Percentiles rank a stretch among this genome's conserved stretches.
These are phyloP conservation scores for Coniosporium apollinis DNA, from an alignment of 495 filamentous ascomycete genomes.

Conservation along the genomic window DNA sequence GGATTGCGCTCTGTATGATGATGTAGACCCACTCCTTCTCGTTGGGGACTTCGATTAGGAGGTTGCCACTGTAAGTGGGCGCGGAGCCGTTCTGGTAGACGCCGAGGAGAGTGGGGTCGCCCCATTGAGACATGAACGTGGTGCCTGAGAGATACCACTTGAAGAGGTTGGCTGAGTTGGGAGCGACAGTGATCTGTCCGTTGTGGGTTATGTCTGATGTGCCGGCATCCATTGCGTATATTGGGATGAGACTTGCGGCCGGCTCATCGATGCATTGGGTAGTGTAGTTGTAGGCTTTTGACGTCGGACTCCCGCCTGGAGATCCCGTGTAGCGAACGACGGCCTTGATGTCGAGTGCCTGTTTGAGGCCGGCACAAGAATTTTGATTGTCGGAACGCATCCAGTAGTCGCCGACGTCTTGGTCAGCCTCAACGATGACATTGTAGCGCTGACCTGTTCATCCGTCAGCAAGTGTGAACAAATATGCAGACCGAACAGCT, in stretches of 20 bases:
- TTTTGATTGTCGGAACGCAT: conserved; percentile 22
- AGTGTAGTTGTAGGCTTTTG: conserved; percentile 17
- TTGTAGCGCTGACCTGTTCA: conserved; percentile 31
- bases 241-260: conserved; percentile 13
- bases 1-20: conserved; percentile 18
- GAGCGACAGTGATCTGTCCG: conserved; percentile 12
- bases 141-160: conserved; percentile 22
- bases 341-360: conserved; percentile 20
- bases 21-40: conserved; percentile 21
- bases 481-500: conserved; percentile 6
- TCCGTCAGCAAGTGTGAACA: not conserved
- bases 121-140: conserved; percentile 18
- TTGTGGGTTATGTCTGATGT: conserved; percentile 6
- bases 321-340: conserved; percentile 18
- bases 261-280: conserved; percentile 24
- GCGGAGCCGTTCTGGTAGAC: conserved; percentile 14
- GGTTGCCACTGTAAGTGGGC: conserved; percentile 13
- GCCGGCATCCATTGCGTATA: conserved; percentile 9
- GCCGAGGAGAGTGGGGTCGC: conserved; percentile 17
- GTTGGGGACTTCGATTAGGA: conserved; percentile 19
- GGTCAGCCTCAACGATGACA: conserved; percentile 24
- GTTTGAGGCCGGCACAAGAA: conserved; percentile 10
- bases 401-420: conserved; percentile 22
- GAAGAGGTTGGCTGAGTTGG: conserved; percentile 15
- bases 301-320: conserved; percentile 10